phyloP scores from a whole-genome alignment of 352 stramenopile species.

The Phytophthora europaea region DNA sequence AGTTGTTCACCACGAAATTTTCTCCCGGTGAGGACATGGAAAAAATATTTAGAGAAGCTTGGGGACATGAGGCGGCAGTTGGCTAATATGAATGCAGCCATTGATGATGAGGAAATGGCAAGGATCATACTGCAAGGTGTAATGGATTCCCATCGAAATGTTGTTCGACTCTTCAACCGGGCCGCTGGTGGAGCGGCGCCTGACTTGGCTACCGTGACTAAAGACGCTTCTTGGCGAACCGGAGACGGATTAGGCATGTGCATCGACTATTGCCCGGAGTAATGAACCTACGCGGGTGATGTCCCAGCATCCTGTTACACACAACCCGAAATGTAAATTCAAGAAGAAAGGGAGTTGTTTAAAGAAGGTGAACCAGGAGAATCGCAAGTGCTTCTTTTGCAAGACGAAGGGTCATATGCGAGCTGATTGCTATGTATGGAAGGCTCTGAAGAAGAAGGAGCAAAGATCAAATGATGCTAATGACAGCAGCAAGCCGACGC shows the following conservation, averaged over 20 bases:
- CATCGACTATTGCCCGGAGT: neutral
- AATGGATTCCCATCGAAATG: neutral
- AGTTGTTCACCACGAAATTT: neutral
- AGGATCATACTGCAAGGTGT: neutral
- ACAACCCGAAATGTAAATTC: neutral
- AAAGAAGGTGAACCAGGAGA: conserved; percentile 5
- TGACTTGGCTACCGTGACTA: neutral
- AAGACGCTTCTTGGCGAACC: neutral
- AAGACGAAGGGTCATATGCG: neutral
- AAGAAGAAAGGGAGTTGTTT: neutral
- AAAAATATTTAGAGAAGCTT: neutral
- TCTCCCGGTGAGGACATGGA: neutral
- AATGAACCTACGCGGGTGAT: neutral
- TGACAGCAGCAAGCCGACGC: neutral
- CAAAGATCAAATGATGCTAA: neutral
- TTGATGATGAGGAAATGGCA: neutral
- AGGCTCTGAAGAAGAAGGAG: neutral
- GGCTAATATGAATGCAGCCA: neutral
- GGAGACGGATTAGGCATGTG: neutral
- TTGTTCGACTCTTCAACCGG: neutral
- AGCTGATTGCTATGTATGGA: neutral
- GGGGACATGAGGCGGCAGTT: neutral
- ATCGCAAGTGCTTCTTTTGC: neutral
- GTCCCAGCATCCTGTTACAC: neutral
- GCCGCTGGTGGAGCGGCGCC: neutral